A percentile compares a stretch with the other conserved stretches of the same genome.
Evolutionary conservation across 768 basidiomycete genomes (phyloP).

Genomic region (Lyophyllum atratum): DNA sequence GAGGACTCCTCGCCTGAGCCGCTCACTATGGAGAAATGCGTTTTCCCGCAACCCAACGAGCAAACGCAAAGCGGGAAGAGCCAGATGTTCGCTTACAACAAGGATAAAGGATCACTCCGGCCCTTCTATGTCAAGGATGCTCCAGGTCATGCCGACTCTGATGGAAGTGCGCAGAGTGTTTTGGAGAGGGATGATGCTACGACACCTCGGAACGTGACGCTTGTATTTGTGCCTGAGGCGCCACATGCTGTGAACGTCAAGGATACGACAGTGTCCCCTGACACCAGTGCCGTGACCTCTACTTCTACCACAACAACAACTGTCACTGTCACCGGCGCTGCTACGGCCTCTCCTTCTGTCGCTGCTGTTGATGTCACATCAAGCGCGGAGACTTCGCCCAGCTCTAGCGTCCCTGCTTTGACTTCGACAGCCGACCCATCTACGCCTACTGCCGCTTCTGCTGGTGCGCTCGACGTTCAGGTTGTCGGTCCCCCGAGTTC

Average conservation of each 20-base stretch:
- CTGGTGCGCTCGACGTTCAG: constrained; percentile 20
- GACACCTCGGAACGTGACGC: constrained; percentile 45
- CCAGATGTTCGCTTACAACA: constrained; percentile 63
- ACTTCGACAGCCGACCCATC: constrained; percentile 10
- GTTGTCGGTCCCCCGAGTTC: constrained; percentile 7
- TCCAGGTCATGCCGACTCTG: constrained; percentile 15
- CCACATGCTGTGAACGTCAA: constrained; percentile 29
- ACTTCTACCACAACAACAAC: constrained; percentile 27
- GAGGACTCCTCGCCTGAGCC: constrained; percentile 21
- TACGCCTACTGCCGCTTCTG: constrained; percentile 8
- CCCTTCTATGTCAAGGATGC: constrained; percentile 49
- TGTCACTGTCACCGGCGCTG: constrained; percentile 25
- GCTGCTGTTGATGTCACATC: constrained; percentile 9
- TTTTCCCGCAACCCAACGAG: constrained; percentile 21
- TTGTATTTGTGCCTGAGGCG: constrained; percentile 50
- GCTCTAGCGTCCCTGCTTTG: neutral
- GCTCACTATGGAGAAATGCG: constrained; percentile 51
- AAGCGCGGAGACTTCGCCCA: neutral
- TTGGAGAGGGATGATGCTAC: constrained; percentile 23
- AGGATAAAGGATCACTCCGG: constrained; percentile 44
- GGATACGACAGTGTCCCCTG: constrained; percentile 7
- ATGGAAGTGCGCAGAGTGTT: constrained; percentile 11
- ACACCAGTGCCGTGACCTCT: constrained; percentile 17
- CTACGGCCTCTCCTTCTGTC: constrained; percentile 19
- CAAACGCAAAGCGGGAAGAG: constrained; percentile 29